Percentiles rank a stretch among this genome's conserved stretches.
phyloP scores from a whole-genome alignment of 306 rosid genomes.

The Cucumis cinereus region DNA sequence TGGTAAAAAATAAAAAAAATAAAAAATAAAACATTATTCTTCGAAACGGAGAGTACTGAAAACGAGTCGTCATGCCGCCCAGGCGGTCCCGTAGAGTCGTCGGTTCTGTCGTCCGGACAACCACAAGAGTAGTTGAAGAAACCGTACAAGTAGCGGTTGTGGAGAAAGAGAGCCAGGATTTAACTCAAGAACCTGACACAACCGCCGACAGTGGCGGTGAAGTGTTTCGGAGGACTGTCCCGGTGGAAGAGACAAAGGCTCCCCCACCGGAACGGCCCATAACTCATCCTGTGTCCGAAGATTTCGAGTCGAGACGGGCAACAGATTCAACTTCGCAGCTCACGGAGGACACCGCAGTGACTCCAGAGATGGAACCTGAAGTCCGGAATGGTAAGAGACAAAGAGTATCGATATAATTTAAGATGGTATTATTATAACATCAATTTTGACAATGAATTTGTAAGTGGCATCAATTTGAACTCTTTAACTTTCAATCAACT shows the following conservation, averaged over 20 bases:
- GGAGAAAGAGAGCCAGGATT: slow-evolving; percentile 4
- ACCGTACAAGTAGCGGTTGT: slow-evolving; percentile 19
- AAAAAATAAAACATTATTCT: too few relatives aligned
- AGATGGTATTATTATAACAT: too few relatives aligned
- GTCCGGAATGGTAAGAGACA: not conserved
- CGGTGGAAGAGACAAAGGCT: slow-evolving; percentile 12
- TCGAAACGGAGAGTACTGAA: not conserved
- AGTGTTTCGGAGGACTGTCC: not conserved
- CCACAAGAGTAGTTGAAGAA: slow-evolving; percentile 23
- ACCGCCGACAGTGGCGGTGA: not conserved
- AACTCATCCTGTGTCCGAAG: too few relatives aligned
- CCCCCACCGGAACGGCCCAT: not conserved
- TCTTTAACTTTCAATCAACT: too few relatives aligned
- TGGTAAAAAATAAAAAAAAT: too few relatives aligned
- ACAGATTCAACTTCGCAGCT: not conserved
- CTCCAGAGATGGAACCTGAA: not conserved
- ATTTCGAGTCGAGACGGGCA: not conserved
- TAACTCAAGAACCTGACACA: not conserved
- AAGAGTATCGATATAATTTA: too few relatives aligned
- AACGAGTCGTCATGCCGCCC: slow-evolving; percentile 23
- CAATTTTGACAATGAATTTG: too few relatives aligned
- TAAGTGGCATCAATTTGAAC: too few relatives aligned
- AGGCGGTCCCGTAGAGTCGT: slow-evolving; percentile 21
- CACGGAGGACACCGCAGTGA: not conserved
- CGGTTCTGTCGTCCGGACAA: slow-evolving; percentile 15